Evolutionary conservation across 139 green algal genomes (phyloP).

Genomic region (Zygnema circumcarinatum): DNA sequence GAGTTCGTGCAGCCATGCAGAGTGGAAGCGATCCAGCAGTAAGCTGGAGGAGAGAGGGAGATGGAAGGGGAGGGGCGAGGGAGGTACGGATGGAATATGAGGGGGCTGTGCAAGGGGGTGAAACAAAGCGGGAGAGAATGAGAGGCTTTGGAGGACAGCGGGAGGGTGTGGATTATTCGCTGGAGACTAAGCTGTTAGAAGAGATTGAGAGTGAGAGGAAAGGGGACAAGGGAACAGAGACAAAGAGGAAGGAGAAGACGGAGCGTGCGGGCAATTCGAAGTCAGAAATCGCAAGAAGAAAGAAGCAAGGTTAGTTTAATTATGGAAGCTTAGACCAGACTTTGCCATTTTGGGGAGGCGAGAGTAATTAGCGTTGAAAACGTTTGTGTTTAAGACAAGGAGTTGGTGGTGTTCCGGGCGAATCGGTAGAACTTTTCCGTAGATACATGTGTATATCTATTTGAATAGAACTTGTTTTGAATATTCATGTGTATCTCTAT

Average conservation of each 20-base stretch:
- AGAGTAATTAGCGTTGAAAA: neutral
- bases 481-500: neutral
- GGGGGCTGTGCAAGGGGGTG: neutral
- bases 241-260: slow-evolving; percentile 1
- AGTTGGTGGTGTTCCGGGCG: neutral
- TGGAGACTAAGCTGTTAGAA: neutral
- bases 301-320: neutral
- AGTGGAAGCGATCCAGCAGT: too few species aligned
- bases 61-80: neutral
- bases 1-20: neutral
- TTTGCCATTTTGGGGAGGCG: neutral
- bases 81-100: neutral
- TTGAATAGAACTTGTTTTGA: neutral
- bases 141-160: neutral
- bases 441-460: neutral
- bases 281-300: neutral
- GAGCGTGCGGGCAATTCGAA: neutral
- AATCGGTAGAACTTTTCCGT: neutral
- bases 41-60: neutral
- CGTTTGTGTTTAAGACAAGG: neutral
- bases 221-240: neutral
- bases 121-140: neutral
- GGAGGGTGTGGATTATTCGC: neutral
- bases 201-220: neutral
- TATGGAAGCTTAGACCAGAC: neutral